Evolutionary conservation across 2,329 filamentous ascomycete species (phyloP).

Genomic region (Teratosphaeria epicoccoides): DNA sequence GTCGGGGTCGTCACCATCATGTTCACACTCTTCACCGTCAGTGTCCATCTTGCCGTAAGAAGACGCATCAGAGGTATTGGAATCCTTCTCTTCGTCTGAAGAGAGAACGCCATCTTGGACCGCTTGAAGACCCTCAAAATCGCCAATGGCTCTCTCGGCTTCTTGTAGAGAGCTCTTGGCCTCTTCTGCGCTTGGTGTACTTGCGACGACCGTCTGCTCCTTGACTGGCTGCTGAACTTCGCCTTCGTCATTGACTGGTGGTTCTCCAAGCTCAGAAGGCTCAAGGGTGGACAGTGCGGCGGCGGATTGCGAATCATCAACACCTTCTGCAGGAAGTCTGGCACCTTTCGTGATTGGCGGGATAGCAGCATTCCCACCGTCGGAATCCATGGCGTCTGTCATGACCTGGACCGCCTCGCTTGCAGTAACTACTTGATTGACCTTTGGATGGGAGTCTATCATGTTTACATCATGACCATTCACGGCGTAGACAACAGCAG

Average conservation of each 20-base stretch:
- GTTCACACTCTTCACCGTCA: slow-evolving; percentile 2
- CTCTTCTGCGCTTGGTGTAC: background rate
- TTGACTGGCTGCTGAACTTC: background rate
- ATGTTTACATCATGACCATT: background rate
- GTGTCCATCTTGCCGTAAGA: background rate
- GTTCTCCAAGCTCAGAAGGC: no score
- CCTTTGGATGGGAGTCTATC: background rate
- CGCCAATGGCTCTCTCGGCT: background rate
- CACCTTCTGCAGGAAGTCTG: background rate
- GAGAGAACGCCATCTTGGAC: background rate
- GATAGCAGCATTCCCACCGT: background rate
- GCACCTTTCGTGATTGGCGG: background rate
- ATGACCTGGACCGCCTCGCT: background rate
- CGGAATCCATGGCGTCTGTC: background rate
- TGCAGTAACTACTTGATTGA: background rate
- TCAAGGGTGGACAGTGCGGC: background rate
- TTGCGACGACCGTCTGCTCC: background rate
- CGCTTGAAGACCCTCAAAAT: background rate
- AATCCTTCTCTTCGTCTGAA: background rate
- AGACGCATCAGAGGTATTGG: background rate
- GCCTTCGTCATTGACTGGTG: background rate
- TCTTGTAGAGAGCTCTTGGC: background rate
- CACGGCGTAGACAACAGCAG: background rate
- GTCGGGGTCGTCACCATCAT: slow-evolving; percentile 24
- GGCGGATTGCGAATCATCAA: background rate